Conservation (phyloP, 2,329 filamentous ascomycete species). For the Microdochium trichocladiopsis region DNA sequence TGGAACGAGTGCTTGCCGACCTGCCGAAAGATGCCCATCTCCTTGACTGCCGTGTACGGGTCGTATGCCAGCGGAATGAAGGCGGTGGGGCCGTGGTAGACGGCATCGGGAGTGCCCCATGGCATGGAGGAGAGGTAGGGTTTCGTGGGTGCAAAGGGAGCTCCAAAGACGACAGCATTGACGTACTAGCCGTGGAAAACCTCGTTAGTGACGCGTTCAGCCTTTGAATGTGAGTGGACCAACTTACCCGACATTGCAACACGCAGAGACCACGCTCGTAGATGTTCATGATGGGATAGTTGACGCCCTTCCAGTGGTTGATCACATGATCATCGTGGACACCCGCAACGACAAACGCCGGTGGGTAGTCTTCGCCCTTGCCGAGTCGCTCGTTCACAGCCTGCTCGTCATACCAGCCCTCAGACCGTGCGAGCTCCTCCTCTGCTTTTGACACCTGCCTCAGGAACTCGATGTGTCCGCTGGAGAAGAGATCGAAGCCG, state of each 20-base stretch:
- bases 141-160: conserved; percentile 79
- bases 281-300: conserved; percentile 99
- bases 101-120: conserved; percentile 64
- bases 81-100: conserved; percentile 94
- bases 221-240: neutral
- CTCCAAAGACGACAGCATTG: conserved; percentile 79
- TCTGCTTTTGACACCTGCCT: conserved; percentile 69
- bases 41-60: conserved; percentile 73
- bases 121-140: conserved; percentile 71
- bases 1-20: conserved; percentile 73
- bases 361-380: conserved; percentile 68
- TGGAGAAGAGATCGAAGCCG: conserved; percentile 94
- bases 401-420: conserved; percentile 69
- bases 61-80: conserved; percentile 80
- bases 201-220: conserved; percentile 9
- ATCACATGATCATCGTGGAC: conserved; percentile 94
- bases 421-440: conserved; percentile 56
- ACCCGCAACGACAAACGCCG: conserved; percentile 83
- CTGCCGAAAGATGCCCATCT: conserved; percentile 77
- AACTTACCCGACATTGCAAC: conserved; percentile 77
- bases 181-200: conserved; percentile 55
- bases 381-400: conserved; percentile 55
- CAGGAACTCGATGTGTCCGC: conserved; percentile 93
- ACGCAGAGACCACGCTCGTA: conserved; percentile 95
- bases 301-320: conserved; percentile 93